Conservation (phyloP, 2,329 filamentous ascomycete species). For the Cordyceps pruinosa region DNA sequence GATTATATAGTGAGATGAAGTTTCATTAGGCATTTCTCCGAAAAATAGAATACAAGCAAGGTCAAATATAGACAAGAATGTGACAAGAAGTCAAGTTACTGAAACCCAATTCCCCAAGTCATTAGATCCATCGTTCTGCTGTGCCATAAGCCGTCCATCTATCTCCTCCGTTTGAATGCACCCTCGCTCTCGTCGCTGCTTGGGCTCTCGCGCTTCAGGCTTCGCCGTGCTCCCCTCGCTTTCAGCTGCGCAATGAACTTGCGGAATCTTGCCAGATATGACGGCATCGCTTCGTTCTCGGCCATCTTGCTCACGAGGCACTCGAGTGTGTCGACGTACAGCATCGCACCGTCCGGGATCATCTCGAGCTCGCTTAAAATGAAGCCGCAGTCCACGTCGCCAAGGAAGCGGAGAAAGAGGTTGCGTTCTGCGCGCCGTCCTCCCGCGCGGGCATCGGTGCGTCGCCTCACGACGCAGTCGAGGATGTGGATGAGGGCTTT, state of each 20-base stretch:
- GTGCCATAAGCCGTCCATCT: too few species aligned
- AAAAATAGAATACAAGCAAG: neutral
- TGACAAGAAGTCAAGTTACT: neutral
- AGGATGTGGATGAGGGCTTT: slow-evolving; percentile 43
- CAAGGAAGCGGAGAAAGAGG: slow-evolving; percentile 42
- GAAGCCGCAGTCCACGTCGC: slow-evolving; percentile 37
- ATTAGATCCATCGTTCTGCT: neutral
- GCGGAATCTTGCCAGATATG: slow-evolving; percentile 31
- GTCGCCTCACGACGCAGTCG: slow-evolving; percentile 34
- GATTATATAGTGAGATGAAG: neutral
- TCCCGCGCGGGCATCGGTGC: slow-evolving; percentile 29
- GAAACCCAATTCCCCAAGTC: neutral
- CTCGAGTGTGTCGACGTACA: slow-evolving; percentile 35
- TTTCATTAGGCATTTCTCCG: too few species aligned
- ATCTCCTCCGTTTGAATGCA: slow-evolving; percentile 15
- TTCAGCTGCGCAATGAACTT: slow-evolving; percentile 26
- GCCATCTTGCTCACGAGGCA: slow-evolving; percentile 26
- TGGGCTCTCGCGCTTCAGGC: slow-evolving; percentile 24
- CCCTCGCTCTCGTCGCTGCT: slow-evolving; percentile 21
- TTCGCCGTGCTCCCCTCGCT: slow-evolving; percentile 20
- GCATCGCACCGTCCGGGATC: slow-evolving; percentile 37
- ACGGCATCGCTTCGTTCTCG: slow-evolving; percentile 25
- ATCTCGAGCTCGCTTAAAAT: slow-evolving; percentile 37
- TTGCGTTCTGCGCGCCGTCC: slow-evolving; percentile 31
- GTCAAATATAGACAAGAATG: neutral